Percentiles rank a stretch among this genome's conserved stretches.
Evolutionary conservation across 768 basidiomycete species (phyloP).

Genomic region (Gautieria morchelliformis): DNA sequence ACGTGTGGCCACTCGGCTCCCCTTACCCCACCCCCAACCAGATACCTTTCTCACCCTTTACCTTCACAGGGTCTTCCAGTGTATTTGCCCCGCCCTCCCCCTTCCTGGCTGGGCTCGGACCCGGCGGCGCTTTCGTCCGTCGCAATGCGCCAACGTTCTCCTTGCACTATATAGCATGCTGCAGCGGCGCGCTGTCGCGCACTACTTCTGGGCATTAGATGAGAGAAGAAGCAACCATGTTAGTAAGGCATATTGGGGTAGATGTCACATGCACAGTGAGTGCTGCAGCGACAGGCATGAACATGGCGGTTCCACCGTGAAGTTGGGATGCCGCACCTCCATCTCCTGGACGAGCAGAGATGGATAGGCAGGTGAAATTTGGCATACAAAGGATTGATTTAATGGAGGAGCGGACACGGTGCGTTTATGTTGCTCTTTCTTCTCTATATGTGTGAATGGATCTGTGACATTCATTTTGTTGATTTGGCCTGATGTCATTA

Average conservation of each 20-base stretch:
- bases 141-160: neutral
- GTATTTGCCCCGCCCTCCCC: neutral
- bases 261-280: neutral
- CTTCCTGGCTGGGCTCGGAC: neutral
- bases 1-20: constrained; percentile 1
- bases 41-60: neutral
- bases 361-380: neutral
- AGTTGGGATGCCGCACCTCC: too few species aligned
- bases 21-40: neutral
- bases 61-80: neutral
- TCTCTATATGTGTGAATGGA: neutral
- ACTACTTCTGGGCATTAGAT: neutral
- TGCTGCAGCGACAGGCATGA: neutral
- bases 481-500: too few species aligned
- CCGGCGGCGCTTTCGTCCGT: neutral
- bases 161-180: neutral
- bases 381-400: constrained; percentile 3
- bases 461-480: too few species aligned
- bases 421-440: neutral
- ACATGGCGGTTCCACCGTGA: neutral
- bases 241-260: neutral
- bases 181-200: neutral
- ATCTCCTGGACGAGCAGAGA: neutral
- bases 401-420: neutral
- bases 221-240: neutral